A percentile compares a stretch with the other conserved stretches of the same genome.
phyloP scores from a whole-genome alignment of 176 grass and related monocot species.

The Sorghum bicolor region Sorghum_bicolor_NCBIv3 NC_012878.2:59112001-59112500 shows the following conservation, averaged over 20 bases:
- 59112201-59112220: neutral
- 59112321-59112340: too few relatives aligned
- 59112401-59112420: too few relatives aligned
- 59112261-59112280: neutral
- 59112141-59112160: neutral
- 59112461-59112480: too few relatives aligned
- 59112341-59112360: too few relatives aligned
- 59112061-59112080: neutral
- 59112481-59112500: too few relatives aligned
- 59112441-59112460: too few relatives aligned
- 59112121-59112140: neutral
- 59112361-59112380: too few relatives aligned
- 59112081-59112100: neutral
- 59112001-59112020: neutral
- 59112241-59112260: neutral
- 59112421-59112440: neutral
- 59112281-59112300: too few relatives aligned
- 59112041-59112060: neutral
- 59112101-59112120: neutral
- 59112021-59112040: neutral
- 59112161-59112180: neutral
- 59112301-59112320: too few relatives aligned
- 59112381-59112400: neutral
- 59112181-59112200: neutral
- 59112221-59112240: neutral